Evolutionary conservation across 495 filamentous ascomycete species (phyloP), one percentile per base, ranked within the genome.

Genomic region (Lasiosphaeris hirsuta): DNA sequence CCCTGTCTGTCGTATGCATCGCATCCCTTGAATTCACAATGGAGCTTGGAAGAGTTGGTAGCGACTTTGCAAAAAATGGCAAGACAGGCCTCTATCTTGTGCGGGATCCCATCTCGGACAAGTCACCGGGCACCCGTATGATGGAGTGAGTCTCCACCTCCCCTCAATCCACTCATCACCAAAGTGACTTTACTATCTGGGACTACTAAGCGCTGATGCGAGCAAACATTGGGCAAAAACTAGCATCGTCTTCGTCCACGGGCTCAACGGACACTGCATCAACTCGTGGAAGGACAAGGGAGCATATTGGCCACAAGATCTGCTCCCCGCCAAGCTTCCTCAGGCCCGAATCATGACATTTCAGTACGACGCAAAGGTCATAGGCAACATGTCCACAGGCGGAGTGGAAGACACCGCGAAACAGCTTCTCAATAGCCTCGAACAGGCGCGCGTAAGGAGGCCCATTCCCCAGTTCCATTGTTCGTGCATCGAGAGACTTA

Each of bases 311-410:
- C 72, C 78, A 49, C 63, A 62, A 44, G 73, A 75, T 59, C 59
- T 82, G 30, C 68, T 82, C 8, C 72, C 75, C 18, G 33, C 7
- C 7, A 69, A 75, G 43, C 61, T 80, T 10, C 77, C 72, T 19
- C 59, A 75, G 46, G 72, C 69, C 4, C 74, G 77, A 35, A 68
- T 80, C 47, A 62, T 72, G 52, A 74, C 60, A 34, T 81, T 76
- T 72, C 74, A 77, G 6, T 81, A 79, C 63, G 69, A 77, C 68
- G 62, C 69, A 17, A 10, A 7, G n/a, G 35, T 55, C 5, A 23
- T 86, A 1, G 82, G 81, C 50, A 78, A 41, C 42, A 51, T 11
- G 14, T 54, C 57, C 7, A 79, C 75, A 34, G 82, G 84, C 56
- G 78, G 77, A 19, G 75, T 88, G 38, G 78, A 81, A 47, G 81